A percentile compares a stretch with the other conserved stretches of the same genome.
Conservation (phyloP, 106 monocot genomes). For the Apostasia shenzhenica region DNA sequence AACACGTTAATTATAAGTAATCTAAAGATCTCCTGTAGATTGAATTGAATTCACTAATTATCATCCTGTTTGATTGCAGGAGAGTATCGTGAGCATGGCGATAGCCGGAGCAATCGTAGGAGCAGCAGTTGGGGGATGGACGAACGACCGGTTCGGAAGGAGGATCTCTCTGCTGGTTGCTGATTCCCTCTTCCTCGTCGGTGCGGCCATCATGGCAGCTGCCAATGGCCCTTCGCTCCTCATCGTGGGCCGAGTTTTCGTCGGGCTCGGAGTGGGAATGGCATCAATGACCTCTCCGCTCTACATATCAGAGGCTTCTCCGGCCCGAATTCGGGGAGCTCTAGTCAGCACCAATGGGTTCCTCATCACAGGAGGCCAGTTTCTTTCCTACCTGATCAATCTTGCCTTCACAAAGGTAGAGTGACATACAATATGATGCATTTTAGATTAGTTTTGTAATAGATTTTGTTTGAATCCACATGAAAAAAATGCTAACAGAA, state of each 20-base stretch:
- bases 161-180: constrained; percentile 47
- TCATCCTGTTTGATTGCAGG: constrained; percentile 25
- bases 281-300: constrained; percentile 87
- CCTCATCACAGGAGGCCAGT: constrained; percentile 89
- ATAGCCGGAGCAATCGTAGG: constrained; percentile 85
- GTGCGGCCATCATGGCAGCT: constrained; percentile 69
- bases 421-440: background rate
- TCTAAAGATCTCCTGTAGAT: too few relatives aligned
- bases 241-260: constrained; percentile 59
- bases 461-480: background rate
- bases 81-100: constrained; percentile 80
- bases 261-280: constrained; percentile 87
- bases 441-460: too few relatives aligned
- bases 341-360: constrained; percentile 84
- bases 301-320: constrained; percentile 85
- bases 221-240: constrained; percentile 40
- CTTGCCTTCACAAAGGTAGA: constrained; percentile 79
- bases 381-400: constrained; percentile 82
- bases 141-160: constrained; percentile 63
- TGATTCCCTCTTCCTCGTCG: constrained; percentile 64
- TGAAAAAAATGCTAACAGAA: background rate
- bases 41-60: background rate
- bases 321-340: constrained; percentile 66
- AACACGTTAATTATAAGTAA: background rate
- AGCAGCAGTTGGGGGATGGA: constrained; percentile 71